Conservation (phyloP, 352 stramenopile species). For the Globisporangium middletonii region DNA sequence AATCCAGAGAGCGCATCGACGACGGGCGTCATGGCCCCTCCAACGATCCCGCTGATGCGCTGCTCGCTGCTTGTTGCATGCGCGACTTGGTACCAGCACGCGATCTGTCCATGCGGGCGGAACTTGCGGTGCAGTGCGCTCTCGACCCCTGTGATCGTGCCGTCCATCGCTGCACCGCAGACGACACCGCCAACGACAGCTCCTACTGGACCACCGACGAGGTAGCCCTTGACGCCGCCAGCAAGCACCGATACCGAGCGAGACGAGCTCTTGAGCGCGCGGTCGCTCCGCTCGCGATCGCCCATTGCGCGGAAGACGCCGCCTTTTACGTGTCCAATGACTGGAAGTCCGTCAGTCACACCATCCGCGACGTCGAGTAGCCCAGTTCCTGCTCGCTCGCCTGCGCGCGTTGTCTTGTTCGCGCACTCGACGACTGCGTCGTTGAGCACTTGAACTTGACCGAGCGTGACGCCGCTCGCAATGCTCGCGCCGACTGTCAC, state of each 20-base stretch:
- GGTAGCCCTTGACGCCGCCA: slow-evolving; percentile 7
- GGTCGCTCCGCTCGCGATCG: slow-evolving; percentile 3
- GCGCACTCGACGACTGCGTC: slow-evolving; percentile 8
- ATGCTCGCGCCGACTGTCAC: slow-evolving; percentile 9
- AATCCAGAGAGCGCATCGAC: slow-evolving; percentile 3
- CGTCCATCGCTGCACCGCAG: slow-evolving; percentile 10
- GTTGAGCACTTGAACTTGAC: slow-evolving; percentile 6
- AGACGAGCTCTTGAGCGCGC: slow-evolving; percentile 9
- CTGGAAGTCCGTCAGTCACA: slow-evolving; percentile 7
- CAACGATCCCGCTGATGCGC: slow-evolving; percentile 7
- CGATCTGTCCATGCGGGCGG: slow-evolving; percentile 8
- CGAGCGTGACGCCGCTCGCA: slow-evolving; percentile 8
- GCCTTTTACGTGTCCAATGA: slow-evolving; percentile 11
- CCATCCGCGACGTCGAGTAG: slow-evolving; percentile 5
- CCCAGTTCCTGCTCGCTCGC: background rate
- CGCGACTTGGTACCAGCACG: slow-evolving; percentile 4
- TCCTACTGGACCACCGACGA: slow-evolving; percentile 6
- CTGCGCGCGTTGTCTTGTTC: background rate
- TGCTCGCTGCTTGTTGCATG: slow-evolving; percentile 3
- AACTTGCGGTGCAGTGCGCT: slow-evolving; percentile 9
- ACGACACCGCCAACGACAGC: slow-evolving; percentile 7
- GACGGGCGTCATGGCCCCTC: slow-evolving; percentile 2
- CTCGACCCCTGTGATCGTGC: slow-evolving; percentile 10
- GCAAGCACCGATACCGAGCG: slow-evolving; percentile 2
- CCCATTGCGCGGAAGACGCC: slow-evolving; percentile 2